Percentiles rank a stretch among this genome's conserved stretches.
Conservation (phyloP, 176 grass and related monocot genomes). For the Leersia perrieri region DNA sequence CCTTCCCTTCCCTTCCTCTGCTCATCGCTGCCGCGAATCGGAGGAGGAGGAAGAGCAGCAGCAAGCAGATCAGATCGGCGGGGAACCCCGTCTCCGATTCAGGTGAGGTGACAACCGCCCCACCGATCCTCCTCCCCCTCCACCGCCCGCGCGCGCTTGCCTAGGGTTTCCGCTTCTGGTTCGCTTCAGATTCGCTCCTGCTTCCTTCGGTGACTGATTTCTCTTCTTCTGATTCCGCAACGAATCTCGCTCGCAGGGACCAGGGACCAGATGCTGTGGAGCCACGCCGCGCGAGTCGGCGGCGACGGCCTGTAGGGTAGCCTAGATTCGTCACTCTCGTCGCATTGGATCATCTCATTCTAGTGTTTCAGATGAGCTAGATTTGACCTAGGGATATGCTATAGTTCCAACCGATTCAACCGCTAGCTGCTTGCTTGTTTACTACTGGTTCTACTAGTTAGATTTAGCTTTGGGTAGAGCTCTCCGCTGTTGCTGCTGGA, state of each 20-base stretch:
- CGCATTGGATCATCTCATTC: background rate
- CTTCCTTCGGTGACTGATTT: background rate
- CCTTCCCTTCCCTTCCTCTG: too few relatives aligned
- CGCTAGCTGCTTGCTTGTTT: too few relatives aligned
- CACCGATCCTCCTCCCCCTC: background rate
- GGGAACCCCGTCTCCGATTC: background rate
- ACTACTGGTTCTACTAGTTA: background rate
- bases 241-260: too few relatives aligned
- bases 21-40: background rate
- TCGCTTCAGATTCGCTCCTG: background rate
- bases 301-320: background rate
- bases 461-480: background rate
- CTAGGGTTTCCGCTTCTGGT: background rate
- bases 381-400: background rate
- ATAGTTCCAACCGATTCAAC: background rate
- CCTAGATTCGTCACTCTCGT: background rate
- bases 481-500: background rate
- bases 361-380: background rate
- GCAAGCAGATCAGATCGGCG: background rate
- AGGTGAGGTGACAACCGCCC: background rate
- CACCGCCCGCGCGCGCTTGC: background rate
- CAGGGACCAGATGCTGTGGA: background rate
- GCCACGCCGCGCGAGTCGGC: background rate
- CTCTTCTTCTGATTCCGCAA: background rate
- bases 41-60: too few relatives aligned